Conservation (phyloP, 257 asterid species). For the Fraxinus americana region DNA sequence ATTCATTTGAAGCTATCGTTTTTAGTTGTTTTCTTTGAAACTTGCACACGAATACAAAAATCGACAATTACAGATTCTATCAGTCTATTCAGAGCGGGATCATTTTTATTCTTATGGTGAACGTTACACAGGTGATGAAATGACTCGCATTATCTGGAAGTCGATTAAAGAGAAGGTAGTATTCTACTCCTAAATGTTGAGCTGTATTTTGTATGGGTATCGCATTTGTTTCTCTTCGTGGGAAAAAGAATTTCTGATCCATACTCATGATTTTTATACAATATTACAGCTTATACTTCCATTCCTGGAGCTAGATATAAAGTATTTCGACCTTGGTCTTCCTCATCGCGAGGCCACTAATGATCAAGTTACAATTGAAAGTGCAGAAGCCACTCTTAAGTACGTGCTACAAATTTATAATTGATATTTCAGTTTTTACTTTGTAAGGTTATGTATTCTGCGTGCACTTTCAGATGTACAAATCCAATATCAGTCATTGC, state of each 20-base stretch:
- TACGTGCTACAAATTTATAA: conserved; percentile 28
- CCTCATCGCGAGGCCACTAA: conserved; percentile 67
- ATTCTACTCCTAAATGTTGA: background rate
- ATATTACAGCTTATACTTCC: conserved; percentile 64
- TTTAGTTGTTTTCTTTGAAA: conserved; percentile 17
- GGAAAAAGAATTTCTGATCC: background rate
- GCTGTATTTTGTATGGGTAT: background rate
- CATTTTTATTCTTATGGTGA: conserved; percentile 10
- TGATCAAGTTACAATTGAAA: conserved; percentile 67
- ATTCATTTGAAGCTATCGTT: conserved; percentile 5
- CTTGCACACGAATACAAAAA: background rate
- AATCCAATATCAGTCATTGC: background rate
- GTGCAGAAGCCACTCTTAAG: conserved; percentile 83
- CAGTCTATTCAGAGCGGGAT: background rate
- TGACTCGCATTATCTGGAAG: conserved; percentile 69
- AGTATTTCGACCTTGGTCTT: conserved; percentile 75
- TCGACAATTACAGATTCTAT: background rate
- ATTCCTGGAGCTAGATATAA: conserved; percentile 68
- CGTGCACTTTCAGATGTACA: background rate
- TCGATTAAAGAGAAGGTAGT: conserved; percentile 54
- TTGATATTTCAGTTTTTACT: conserved; percentile 7
- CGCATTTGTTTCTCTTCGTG: background rate
- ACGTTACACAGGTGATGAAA: conserved; percentile 60
- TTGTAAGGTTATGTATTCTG: background rate
- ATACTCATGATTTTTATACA: conserved; percentile 7